These are phyloP conservation scores for Suhomyces bolitotheri DNA, from an alignment of 1,139 yeast species.

Conservation along the genomic window DNA sequence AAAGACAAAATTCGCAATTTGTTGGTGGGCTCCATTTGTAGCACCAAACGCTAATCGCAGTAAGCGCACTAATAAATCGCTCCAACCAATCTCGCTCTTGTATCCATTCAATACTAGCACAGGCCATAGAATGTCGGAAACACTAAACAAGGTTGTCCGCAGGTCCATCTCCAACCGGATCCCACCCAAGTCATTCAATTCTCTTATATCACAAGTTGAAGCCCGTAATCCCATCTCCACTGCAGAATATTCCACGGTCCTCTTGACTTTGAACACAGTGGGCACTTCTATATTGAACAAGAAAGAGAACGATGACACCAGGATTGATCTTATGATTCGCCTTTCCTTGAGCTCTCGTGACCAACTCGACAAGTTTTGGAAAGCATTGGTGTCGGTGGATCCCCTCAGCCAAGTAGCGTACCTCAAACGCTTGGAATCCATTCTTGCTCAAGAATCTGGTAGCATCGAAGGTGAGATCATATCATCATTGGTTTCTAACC, in stretches of 20 bases:
- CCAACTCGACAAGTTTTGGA: slow-evolving; percentile 19
- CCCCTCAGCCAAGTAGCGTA: slow-evolving; percentile 16
- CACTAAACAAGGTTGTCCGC: slow-evolving; percentile 19
- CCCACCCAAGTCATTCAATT: slow-evolving; percentile 16
- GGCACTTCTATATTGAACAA: slow-evolving; percentile 14
- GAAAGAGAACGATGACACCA: slow-evolving; percentile 11
- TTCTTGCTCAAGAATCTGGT: slow-evolving; percentile 6
- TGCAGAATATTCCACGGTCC: slow-evolving; percentile 15
- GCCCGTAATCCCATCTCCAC: slow-evolving; percentile 16
- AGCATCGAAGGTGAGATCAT: slow-evolving; percentile 16
- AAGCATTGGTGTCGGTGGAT: slow-evolving; percentile 15
- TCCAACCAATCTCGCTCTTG: too few species aligned
- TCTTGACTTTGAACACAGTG: slow-evolving; percentile 15
- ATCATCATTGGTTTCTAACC: slow-evolving; percentile 9
- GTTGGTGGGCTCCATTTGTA: too few species aligned
- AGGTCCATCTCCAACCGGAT: slow-evolving; percentile 17
- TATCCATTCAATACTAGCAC: too few species aligned
- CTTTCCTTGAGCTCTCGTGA: slow-evolving; percentile 16
- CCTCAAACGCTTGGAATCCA: slow-evolving; percentile 12
- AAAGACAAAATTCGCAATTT: too few species aligned
- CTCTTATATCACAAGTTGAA: slow-evolving; percentile 20
- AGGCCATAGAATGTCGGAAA: slow-evolving; percentile 1
- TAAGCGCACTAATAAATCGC: too few species aligned
- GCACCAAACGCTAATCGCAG: too few species aligned
- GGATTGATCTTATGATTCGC: slow-evolving; percentile 13